These are phyloP conservation scores for Croton setiger DNA, from an alignment of 441 rosid species.

Conservation along the genomic window DNA sequence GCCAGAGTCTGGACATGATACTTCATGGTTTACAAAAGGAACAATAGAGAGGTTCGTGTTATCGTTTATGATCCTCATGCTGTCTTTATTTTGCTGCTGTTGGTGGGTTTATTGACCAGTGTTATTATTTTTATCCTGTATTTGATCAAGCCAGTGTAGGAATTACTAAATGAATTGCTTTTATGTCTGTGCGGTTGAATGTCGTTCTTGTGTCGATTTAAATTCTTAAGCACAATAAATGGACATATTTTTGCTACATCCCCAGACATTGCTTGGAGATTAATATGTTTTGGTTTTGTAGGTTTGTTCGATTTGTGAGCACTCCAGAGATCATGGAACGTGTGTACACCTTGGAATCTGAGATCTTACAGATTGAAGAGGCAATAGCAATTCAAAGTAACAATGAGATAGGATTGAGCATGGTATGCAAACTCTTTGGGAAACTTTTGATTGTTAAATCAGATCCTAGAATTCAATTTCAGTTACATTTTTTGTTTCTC, in stretches of 20 bases:
- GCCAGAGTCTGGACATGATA: conserved; percentile 48
- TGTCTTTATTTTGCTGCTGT: background rate
- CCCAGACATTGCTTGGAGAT: conserved; percentile 8
- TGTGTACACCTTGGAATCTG: conserved; percentile 77
- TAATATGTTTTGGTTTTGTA: conserved; percentile 28
- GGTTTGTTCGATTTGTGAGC: conserved; percentile 99
- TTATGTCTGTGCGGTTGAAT: background rate
- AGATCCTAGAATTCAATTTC: conserved; percentile 15
- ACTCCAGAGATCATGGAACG: conserved; percentile 91
- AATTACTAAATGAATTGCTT: background rate
- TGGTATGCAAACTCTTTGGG: conserved; percentile 40
- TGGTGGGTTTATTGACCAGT: background rate
- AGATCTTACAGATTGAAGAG: conserved; percentile 88
- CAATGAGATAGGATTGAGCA: conserved; percentile 43
- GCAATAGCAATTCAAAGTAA: conserved; percentile 84
- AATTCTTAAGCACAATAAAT: background rate
- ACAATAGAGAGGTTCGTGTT: conserved; percentile 66
- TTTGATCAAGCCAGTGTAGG: background rate
- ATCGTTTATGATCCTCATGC: background rate
- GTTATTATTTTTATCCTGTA: background rate
- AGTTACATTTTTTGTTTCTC: conserved; percentile 21
- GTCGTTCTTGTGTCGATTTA: background rate
- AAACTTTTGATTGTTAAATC: conserved; percentile 15
- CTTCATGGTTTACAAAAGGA: conserved; percentile 85
- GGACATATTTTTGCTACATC: background rate